Base-by-base conservation (phyloP, 257 asterid genomes). In the Capsicum baccatum region DNA sequence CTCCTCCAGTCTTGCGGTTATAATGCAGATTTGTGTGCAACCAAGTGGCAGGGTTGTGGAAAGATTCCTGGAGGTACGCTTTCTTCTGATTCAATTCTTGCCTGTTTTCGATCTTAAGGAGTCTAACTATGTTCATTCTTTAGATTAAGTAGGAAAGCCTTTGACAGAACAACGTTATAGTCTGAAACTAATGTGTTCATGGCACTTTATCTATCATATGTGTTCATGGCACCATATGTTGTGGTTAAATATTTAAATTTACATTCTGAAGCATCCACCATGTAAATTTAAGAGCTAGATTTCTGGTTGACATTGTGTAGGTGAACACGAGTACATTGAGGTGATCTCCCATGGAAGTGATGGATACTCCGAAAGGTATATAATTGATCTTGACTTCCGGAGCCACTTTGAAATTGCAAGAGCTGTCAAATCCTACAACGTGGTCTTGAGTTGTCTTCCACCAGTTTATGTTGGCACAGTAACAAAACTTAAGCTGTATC, bases 331-430 rank as follows among this genome's bases (percentile, higher is more conserved):
- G 83, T 90, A 84, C 84, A 84, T 90, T 57, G 89, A 90, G 37
- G 93, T 90, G 83, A 87, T 88, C 60, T 62, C 85, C 35, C 86
- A 85, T n/a, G 54, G 78, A 52, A 81, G 62, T 80, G 89, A 83
- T 79, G 52, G 80, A 74, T 74, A 50, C 79, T 84, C 85, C 2
- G 85, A 87, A 82, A 85, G 87, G 70, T 89, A 87, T 80, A 86
- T 91, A 82, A 88, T 91, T 15, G 92, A 91, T 73, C 71, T 91
- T 0, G 93, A 91, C 91, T 89, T 91, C 66, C 85, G 91, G 79
- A 89, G 93, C 80, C 89, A 91, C 86, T 91, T 91, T 86, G 92
- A 91, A 67, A 91, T 91, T n/a, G 93, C 93, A 1, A 85, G 93
- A 81, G 92, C 93, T n/a, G 87, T 89, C 81, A 89, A 86, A 83